Conservation (phyloP, 2,329 filamentous ascomycete genomes). For the Madurella fahalii region DNA sequence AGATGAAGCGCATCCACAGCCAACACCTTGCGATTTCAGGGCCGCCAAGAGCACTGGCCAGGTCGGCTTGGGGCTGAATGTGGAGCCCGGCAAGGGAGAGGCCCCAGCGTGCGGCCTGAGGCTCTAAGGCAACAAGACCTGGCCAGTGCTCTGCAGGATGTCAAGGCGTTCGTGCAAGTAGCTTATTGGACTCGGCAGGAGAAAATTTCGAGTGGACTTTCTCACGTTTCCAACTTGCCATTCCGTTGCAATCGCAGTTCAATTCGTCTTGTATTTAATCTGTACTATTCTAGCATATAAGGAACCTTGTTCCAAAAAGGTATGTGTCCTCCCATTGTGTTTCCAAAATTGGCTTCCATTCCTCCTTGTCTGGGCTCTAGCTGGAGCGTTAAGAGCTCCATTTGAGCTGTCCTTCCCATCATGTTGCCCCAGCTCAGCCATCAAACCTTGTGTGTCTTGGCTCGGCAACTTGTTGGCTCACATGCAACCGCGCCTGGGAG, state of each 20-base stretch:
- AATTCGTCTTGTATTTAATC: conserved; percentile 18
- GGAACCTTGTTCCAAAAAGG: conserved; percentile 8
- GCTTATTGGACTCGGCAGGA: no score
- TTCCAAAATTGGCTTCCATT: no score
- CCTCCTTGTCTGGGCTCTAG: neutral
- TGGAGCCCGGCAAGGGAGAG: neutral
- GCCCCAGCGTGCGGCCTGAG: neutral
- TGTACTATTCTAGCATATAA: conserved; percentile 16
- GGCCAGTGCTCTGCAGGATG: neutral
- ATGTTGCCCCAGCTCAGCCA: neutral
- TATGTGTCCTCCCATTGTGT: conserved; percentile 11
- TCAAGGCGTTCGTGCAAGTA: neutral
- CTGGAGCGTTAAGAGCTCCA: neutral
- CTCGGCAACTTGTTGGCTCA: neutral
- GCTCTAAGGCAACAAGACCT: neutral
- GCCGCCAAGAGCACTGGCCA: conserved; percentile 6
- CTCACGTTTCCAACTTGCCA: neutral
- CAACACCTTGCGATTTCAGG: conserved; percentile 21
- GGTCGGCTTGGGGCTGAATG: neutral
- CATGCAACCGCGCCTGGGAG: neutral
- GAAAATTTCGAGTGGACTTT: conserved; percentile 13
- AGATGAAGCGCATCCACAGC: neutral
- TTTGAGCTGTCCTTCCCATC: neutral
- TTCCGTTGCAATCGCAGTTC: conserved; percentile 12
- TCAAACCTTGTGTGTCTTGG: neutral